phyloP scores from a whole-genome alignment of 148 eudicot genomes.

The Fagopyrum esculentum region DNA sequence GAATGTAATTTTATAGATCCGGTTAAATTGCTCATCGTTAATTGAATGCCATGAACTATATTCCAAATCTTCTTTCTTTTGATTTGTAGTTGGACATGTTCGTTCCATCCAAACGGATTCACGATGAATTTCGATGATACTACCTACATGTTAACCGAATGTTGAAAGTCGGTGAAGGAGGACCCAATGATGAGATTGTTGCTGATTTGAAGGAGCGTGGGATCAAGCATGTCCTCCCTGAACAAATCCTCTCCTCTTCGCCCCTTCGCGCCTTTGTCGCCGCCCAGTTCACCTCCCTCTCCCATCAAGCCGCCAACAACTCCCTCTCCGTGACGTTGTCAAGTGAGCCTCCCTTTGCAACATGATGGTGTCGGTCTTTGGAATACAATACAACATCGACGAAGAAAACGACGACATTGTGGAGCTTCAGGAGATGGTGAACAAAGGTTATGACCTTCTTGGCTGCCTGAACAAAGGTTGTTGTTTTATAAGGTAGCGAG shows the following conservation, averaged over 20 bases:
- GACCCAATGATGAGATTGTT: too few species aligned
- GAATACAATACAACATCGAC: slow-evolving; percentile 21
- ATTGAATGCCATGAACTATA: too few species aligned
- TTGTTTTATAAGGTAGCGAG: too few species aligned
- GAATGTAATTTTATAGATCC: too few species aligned
- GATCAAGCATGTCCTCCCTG: slow-evolving; percentile 25
- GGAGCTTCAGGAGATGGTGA: slow-evolving; percentile 49
- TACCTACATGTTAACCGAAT: too few species aligned
- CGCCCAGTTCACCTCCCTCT: slow-evolving; percentile 42
- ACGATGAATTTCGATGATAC: too few species aligned
- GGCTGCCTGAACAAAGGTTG: slow-evolving; percentile 51
- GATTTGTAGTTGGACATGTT: too few species aligned
- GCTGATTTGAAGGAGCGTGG: too few species aligned
- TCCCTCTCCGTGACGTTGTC: slow-evolving; percentile 31
- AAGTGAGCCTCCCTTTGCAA: slow-evolving; percentile 50
- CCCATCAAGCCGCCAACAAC: slow-evolving; percentile 48
- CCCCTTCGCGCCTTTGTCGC: slow-evolving; percentile 36
- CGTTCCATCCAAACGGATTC: too few species aligned
- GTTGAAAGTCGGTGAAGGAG: too few species aligned
- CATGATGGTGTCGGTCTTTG: slow-evolving; percentile 79
- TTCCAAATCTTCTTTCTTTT: too few species aligned
- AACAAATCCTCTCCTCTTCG: slow-evolving; percentile 51
- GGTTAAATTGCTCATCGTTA: too few species aligned
- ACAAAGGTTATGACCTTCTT: slow-evolving; percentile 68
- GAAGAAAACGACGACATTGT: slow-evolving; percentile 20